These are phyloP conservation scores for Mariannaea sp. DNA, from an alignment of 2,329 filamentous ascomycete genomes.

Conservation along the genomic window DNA sequence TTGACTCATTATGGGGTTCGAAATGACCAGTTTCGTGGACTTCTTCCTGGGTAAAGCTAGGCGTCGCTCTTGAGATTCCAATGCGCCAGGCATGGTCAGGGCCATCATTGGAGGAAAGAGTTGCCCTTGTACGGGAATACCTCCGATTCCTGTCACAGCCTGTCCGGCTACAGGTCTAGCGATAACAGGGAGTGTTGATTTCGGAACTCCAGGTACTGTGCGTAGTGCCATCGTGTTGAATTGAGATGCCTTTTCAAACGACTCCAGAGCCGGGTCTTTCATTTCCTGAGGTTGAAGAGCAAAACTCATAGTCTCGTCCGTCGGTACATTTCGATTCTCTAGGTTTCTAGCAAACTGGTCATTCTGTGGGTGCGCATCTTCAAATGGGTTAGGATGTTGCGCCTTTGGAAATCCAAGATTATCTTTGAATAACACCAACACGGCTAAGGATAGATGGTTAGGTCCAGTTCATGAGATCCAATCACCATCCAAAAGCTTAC, in stretches of 20 bases:
- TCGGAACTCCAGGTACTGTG: slow-evolving; percentile 22
- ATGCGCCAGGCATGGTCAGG: slow-evolving; percentile 31
- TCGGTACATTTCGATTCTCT: slow-evolving; percentile 37
- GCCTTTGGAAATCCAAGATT: slow-evolving; percentile 18
- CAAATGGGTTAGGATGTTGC: slow-evolving; percentile 1
- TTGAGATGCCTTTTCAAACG: slow-evolving; percentile 29
- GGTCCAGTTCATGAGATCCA: background rate
- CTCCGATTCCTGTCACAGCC: slow-evolving; percentile 44
- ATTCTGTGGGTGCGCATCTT: slow-evolving; percentile 4
- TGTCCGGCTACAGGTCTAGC: slow-evolving; percentile 45
- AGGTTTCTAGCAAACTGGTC: slow-evolving; percentile 23
- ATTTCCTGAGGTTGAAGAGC: slow-evolving; percentile 55
- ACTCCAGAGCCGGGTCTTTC: slow-evolving; percentile 47
- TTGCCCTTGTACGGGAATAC: slow-evolving; percentile 46
- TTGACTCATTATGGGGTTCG: slow-evolving; percentile 51
- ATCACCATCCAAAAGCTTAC: slow-evolving; percentile 41
- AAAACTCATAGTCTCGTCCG: slow-evolving; percentile 50
- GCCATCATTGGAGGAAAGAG: slow-evolving; percentile 49
- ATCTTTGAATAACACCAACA: slow-evolving; percentile 45
- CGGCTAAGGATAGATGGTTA: slow-evolving; percentile 27
- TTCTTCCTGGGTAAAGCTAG: slow-evolving; percentile 38
- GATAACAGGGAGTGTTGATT: slow-evolving; percentile 44
- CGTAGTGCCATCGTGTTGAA: slow-evolving; percentile 22
- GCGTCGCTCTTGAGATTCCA: slow-evolving; percentile 23
- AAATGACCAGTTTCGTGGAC: slow-evolving; percentile 52